Conservation (phyloP, 2,329 filamentous ascomycete species). For the Cryphonectria parasitica region DNA sequence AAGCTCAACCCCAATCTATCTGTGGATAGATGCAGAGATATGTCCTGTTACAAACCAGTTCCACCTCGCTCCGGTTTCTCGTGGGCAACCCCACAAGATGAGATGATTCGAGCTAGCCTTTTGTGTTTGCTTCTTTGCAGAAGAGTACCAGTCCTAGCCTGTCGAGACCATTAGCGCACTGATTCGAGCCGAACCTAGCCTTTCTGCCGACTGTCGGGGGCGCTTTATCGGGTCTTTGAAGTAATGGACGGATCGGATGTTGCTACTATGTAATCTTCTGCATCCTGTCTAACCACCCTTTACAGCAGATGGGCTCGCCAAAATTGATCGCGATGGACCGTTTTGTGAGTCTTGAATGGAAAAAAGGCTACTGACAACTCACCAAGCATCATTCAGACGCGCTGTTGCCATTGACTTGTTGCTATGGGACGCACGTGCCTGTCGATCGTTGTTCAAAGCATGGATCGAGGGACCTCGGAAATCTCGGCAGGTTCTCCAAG, state of each 20-base stretch:
- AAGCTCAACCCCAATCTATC: neutral
- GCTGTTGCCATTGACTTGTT: neutral
- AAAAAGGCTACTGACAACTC: neutral
- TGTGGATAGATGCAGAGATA: neutral
- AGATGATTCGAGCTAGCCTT: neutral
- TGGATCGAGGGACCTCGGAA: neutral
- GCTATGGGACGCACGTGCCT: neutral
- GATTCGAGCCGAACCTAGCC: conserved; percentile 8
- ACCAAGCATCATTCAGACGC: neutral
- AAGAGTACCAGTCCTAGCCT: neutral
- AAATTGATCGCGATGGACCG: neutral
- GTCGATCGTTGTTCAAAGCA: conserved; percentile 1
- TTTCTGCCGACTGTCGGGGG: conserved; percentile 4
- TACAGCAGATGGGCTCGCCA: too few relatives aligned
- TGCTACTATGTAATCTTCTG: conserved; percentile 4
- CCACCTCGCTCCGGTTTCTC: neutral
- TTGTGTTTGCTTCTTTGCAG: neutral
- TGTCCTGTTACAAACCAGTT: neutral
- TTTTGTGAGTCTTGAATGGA: neutral
- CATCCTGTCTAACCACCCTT: neutral
- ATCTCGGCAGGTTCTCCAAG: neutral
- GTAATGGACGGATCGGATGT: conserved; percentile 24
- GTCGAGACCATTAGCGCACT: conserved; percentile 18
- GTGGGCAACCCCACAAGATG: conserved; percentile 16
- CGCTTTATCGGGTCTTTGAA: conserved; percentile 21